Base-by-base conservation (phyloP, 202 grass and related monocot genomes). In the Saccharum hybrid region DNA sequence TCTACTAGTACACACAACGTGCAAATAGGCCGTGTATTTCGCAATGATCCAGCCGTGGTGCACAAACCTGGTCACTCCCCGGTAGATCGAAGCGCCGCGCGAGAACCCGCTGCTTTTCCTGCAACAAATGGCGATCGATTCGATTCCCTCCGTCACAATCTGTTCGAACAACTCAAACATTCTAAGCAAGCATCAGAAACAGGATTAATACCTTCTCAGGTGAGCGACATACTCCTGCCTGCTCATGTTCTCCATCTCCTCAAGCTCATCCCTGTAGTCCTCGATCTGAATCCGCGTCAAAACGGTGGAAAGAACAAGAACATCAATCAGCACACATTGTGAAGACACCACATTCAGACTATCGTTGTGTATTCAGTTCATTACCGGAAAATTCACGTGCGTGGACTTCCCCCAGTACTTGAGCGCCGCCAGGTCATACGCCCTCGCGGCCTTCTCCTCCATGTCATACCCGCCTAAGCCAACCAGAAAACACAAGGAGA, bases 361-460 rank as follows among this genome's bases (percentile, higher is more conserved):
- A 4, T 0, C 21, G 6, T 6, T 10, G 14, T n/a, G 13, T 63
- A 16, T 46, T 48, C 7, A 21, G 40, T 1, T 37, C 34, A 39
- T 71, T 76, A 99, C 97, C 73, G 91, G 86, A 84, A 99, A 99
- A 82, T 99, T 99, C 51, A 94, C 91, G 86, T 96, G 88, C 9
- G 97, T 94, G 45, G 88, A 84, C 33, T 88, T 41, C 4, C 96
- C 96, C 97, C 97, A 99, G 84, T 99, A 99, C 88, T 96, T 99
- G 36, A 99, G 91, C 31, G 97, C 97, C 9, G 97, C 97, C 79
- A 99, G 78, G 64, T 99, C 97, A 85, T 99, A 99, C 46, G 97
- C 91, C 87, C 97, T 89, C 31, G 93, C 97, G 74, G 97, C 97
- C 87, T 99, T 99, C 90, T 99, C 97, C 84, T 99, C 97, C 88